Conservation (phyloP, 352 stramenopile species). For the Globisporangium canariense region DNA sequence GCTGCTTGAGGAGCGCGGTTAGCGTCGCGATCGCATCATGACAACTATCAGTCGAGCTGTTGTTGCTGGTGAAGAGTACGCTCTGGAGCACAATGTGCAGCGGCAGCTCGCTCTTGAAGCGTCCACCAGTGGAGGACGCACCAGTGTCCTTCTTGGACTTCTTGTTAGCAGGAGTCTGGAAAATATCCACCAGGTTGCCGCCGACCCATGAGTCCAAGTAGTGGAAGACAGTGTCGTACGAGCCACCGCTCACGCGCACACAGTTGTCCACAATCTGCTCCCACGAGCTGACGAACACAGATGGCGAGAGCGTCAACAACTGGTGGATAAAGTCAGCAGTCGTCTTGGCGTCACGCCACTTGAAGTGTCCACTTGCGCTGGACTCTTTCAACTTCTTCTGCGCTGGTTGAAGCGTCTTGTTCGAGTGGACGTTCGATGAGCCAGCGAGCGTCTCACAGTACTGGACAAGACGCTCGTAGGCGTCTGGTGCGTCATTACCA, state of each 20-base stretch:
- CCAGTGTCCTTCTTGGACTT: constrained; percentile 16
- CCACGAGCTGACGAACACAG: constrained; percentile 29
- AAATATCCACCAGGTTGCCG: constrained; percentile 32
- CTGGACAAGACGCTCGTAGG: constrained; percentile 33
- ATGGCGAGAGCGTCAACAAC: constrained; percentile 21
- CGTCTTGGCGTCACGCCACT: constrained; percentile 11
- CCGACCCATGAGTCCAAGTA: constrained; percentile 48
- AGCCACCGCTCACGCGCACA: constrained; percentile 24
- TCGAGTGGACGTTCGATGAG: background rate
- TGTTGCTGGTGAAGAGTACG: constrained; percentile 11
- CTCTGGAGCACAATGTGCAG: constrained; percentile 18
- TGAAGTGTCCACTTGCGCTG: background rate
- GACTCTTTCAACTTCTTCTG: constrained; percentile 14
- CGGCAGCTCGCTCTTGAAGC: constrained; percentile 14
- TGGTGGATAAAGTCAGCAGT: constrained; percentile 12
- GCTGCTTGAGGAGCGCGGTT: constrained; percentile 15
- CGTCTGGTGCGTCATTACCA: constrained; percentile 17
- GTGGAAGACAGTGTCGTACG: constrained; percentile 38
- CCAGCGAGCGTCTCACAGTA: constrained; percentile 21
- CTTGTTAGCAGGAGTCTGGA: constrained; percentile 3
- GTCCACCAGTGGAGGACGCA: background rate
- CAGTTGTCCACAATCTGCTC: constrained; percentile 36
- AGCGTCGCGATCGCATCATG: background rate
- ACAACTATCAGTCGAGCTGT: background rate
- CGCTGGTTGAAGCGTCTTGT: background rate